Base-by-base conservation (phyloP, 208 protist genomes). In the Polymyxa betae region DNA sequence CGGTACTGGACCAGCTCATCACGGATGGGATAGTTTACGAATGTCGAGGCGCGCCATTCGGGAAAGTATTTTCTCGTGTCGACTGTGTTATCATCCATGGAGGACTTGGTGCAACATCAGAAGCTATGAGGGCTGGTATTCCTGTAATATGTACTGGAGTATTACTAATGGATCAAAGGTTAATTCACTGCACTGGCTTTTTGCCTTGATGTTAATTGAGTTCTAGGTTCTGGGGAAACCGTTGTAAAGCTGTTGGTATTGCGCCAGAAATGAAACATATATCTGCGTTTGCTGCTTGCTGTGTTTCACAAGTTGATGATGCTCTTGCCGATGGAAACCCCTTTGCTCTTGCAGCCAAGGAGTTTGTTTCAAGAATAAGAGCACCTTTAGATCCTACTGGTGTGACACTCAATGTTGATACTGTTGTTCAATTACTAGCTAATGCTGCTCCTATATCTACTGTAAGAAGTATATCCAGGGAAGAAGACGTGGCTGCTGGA, bases 51-150 rank as follows among this genome's bases (percentile, higher is more conserved):
- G 72, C 72, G 10, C 72, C 72, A n/a, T 82, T 45, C 72, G 35
- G n/a, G 16, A 35, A 45, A 12, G 16, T 82, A n/a, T 82, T 82
- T n/a, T 5, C 5, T 38, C 72, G 72, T 82, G 72, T n/a, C n/a
- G 40, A 43, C n/a, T 82, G 72, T 43, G 72, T 82, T n/a, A n/a
- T 82, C 12, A 82, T 82, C 5, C 72, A 82, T 82, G 72, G 72
- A 5, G 72, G 72, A 5, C 72, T 82, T 20, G 72, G 72, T 20
- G 72, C 72, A 35, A 82, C 72, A 20, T 82, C 72, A n/a, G 72
- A 82, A 45, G 72, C 72, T 5, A 82, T 82, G 72, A 5, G 72
- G n/a, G 72, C 72, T n/a, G 5, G 16, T 20, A 43, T 82, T 43
- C 72, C 72, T 35, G n/a, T 82, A 5, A 82, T 82, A 35, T 82